A percentile compares a stretch with the other conserved stretches of the same genome.
Evolutionary conservation across 805 yeast genomes (phyloP).

Genomic region (Metschnikowia cerradonensis): DNA sequence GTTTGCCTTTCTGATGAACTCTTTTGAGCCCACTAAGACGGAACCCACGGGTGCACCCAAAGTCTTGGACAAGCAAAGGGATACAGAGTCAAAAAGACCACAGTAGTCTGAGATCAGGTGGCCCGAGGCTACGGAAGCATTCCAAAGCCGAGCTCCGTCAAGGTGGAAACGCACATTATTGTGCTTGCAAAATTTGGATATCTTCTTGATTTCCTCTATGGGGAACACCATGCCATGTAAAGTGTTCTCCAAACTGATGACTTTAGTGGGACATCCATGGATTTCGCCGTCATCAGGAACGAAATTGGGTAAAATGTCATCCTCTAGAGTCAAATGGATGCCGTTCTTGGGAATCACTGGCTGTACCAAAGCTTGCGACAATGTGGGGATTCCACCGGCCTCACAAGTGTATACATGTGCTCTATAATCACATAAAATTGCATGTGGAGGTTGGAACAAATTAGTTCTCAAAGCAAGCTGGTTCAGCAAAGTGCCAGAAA

Average conservation of each 20-base stretch:
- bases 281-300: constrained; percentile 44
- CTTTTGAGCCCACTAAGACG: constrained; percentile 31
- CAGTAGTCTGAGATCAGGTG: constrained; percentile 37
- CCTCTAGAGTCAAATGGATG: constrained; percentile 33
- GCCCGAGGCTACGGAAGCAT: constrained; percentile 40
- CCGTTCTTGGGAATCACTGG: constrained; percentile 35
- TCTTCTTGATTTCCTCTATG: constrained; percentile 34
- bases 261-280: constrained; percentile 42
- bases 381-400: constrained; percentile 42
- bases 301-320: constrained; percentile 34
- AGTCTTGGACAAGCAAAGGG: constrained; percentile 40
- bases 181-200: constrained; percentile 31
- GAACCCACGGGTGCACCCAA: constrained; percentile 45
- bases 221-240: constrained; percentile 42
- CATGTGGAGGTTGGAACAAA: constrained; percentile 40
- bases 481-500: constrained; percentile 41
- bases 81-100: constrained; percentile 38
- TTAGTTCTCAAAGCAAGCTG: constrained; percentile 38
- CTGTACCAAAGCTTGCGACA: constrained; percentile 41
- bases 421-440: constrained; percentile 36
- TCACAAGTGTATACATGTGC: constrained; percentile 36
- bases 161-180: constrained; percentile 36
- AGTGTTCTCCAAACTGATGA: constrained; percentile 42
- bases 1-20: constrained; percentile 38
- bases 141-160: constrained; percentile 45